Base-by-base conservation (phyloP, 225 moss, liverwort and hornwort genomes). In the Marchantia polymorpha region DNA sequence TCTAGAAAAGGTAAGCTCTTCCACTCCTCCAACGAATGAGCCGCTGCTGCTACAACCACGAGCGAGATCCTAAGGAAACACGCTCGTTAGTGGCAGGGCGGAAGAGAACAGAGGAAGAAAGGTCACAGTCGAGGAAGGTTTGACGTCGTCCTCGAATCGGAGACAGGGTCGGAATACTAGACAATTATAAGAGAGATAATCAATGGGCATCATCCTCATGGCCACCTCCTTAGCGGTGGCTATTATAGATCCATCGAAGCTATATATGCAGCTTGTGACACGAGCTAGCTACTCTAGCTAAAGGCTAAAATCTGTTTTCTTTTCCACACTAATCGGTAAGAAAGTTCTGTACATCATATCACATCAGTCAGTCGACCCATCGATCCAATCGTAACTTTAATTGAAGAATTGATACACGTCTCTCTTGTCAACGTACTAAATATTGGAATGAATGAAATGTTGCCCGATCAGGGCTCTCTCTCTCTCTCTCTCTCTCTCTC, bases 401-500 rank as follows among this genome's bases (percentile, higher is more conserved):
- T 66, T 66, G n/a, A 66, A 66, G 66, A 66, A 66, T 23, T 66
- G 66, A 66, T 66, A 66, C 66, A 11, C 5, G 66, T 27, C 66
- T 66, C 66, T 66, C 66, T 66, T 30, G 66, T 30, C 13, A 66
- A 30, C 27, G 26, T 27, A 66, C 6, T 64, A 23, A 66, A 66
- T 66, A 66, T 4, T 66, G 66, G 30, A 66, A 66, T 66, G 26
- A 66, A 66, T 66, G 10, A 26, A 65, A 65, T 66, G 30, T 12
- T 66, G 60, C 60, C 60, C 60, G 17, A 61, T 61, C 12, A 20
- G 60, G 60, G 1, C 29, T 66, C 29, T 30, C 66, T 66, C 66
- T 66, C 66, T 66, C 66, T 66, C 66, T 66, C 66, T 66, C 66
- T 66, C 66, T 66, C 66, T 64, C 64, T 64, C 64, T 25, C 64